Conservation (phyloP, 2,329 filamentous ascomycete genomes). For the Aspergillus sp. region DNA sequence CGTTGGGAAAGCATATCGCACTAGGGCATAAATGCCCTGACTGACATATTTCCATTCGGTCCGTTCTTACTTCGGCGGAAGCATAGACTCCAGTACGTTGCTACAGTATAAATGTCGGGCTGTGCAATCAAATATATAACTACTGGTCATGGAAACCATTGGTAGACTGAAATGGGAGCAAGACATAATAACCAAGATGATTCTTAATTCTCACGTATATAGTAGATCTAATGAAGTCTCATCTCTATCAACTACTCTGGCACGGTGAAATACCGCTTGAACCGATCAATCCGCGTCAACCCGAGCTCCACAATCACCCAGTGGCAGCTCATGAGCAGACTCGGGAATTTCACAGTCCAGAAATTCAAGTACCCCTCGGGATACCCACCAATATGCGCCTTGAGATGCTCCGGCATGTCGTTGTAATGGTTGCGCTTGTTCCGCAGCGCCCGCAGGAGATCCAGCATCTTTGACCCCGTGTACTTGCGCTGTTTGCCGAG, state of each 20-base stretch:
- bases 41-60: too few species aligned
- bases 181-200: too few species aligned
- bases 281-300: conserved; percentile 48
- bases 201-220: too few species aligned
- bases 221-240: too few species aligned
- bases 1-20: too few species aligned
- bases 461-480: conserved; percentile 76
- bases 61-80: too few species aligned
- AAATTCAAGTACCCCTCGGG: conserved; percentile 80
- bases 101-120: too few species aligned
- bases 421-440: conserved; percentile 99
- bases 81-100: too few species aligned
- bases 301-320: conserved; percentile 66
- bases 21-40: too few species aligned
- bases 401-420: conserved; percentile 83
- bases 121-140: too few species aligned
- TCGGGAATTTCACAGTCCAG: conserved; percentile 78
- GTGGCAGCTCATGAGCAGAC: conserved; percentile 74
- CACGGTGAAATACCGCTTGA: conserved; percentile 40
- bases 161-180: too few species aligned
- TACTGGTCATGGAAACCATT: too few species aligned
- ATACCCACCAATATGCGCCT: conserved; percentile 67
- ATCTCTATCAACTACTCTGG: background rate
- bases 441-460: conserved; percentile 80
- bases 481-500: conserved; percentile 95